Percentiles rank a stretch among this genome's conserved stretches.
phyloP scores from a whole-genome alignment of 176 grass and related monocot genomes.

The Carex pumila region DNA sequence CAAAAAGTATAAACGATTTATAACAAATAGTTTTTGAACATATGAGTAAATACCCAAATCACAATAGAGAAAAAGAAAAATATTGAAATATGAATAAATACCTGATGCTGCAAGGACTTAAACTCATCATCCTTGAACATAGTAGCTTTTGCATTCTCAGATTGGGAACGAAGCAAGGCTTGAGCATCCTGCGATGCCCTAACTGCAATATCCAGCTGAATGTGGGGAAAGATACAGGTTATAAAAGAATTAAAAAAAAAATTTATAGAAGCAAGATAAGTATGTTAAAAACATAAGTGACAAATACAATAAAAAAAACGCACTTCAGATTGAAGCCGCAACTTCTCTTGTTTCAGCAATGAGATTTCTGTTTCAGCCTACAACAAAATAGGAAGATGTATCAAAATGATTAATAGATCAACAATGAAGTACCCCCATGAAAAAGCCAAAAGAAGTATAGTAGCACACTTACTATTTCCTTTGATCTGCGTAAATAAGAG shows the following conservation, averaged over 20 bases:
- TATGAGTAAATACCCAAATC: background rate
- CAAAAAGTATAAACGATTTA: slow-evolving; percentile 11
- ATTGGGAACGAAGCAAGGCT: slow-evolving; percentile 51
- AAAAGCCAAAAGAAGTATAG: background rate
- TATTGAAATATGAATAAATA: slow-evolving; percentile 12
- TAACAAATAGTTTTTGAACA: background rate
- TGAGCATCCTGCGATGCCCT: slow-evolving; percentile 71
- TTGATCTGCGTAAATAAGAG: slow-evolving; percentile 76
- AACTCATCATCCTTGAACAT: slow-evolving; percentile 93
- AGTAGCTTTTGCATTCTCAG: slow-evolving; percentile 57
- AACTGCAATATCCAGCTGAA: slow-evolving; percentile 76
- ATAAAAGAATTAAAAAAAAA: slow-evolving; percentile 8
- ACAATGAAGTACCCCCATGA: background rate
- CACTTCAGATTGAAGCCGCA: slow-evolving; percentile 81
- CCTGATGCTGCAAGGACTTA: slow-evolving; percentile 87
- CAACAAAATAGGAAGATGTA: slow-evolving; percentile 25
- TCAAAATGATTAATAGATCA: background rate
- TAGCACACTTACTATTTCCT: slow-evolving; percentile 83
- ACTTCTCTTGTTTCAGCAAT: slow-evolving; percentile 87
- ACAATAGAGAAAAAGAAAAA: background rate
- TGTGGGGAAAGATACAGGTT: slow-evolving; percentile 1
- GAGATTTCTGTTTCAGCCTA: slow-evolving; percentile 97
- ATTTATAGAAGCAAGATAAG: background rate
- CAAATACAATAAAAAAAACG: slow-evolving; percentile 23
- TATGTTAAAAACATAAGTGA: background rate